A percentile compares a stretch with the other conserved stretches of the same genome.
Conservation (phyloP, 768 basidiomycete species). For the Fibroporia radiculosa region DNA sequence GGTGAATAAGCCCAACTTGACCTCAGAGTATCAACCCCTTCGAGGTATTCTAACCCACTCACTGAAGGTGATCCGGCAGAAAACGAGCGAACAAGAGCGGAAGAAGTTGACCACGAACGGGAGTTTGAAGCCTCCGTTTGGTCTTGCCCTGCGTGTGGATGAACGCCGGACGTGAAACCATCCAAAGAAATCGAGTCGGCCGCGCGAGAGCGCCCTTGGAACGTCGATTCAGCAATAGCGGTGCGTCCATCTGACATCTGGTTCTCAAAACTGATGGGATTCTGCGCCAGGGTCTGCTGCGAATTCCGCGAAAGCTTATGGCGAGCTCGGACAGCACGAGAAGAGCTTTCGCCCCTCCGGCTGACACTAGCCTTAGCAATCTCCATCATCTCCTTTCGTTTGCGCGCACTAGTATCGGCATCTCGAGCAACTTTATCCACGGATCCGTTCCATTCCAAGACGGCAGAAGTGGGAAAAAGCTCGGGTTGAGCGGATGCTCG, state of each 20-base stretch:
- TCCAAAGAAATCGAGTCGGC: too few relatives aligned
- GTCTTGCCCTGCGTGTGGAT: too few relatives aligned
- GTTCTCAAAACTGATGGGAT: not conserved
- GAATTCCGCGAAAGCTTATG: not conserved
- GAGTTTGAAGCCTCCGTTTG: too few relatives aligned
- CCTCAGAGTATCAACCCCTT: too few relatives aligned
- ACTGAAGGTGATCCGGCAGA: too few relatives aligned
- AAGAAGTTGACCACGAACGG: too few relatives aligned
- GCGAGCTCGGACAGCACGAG: not conserved
- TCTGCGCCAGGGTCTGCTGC: not conserved
- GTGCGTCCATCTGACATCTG: not conserved
- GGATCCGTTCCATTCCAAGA: not conserved
- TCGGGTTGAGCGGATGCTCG: not conserved
- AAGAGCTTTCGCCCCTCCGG: not conserved
- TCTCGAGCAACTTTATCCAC: not conserved
- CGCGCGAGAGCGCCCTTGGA: too few relatives aligned
- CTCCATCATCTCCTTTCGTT: not conserved
- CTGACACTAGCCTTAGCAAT: not conserved
- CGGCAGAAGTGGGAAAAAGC: not conserved
- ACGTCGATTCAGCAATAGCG: not conserved
- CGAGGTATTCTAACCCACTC: too few relatives aligned
- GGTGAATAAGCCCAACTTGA: too few relatives aligned
- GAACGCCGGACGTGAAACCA: too few relatives aligned
- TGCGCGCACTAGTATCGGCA: not conserved
- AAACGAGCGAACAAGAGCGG: too few relatives aligned